phyloP scores from a whole-genome alignment of 2,329 filamentous ascomycete species.

The Microdochium nivale region DNA sequence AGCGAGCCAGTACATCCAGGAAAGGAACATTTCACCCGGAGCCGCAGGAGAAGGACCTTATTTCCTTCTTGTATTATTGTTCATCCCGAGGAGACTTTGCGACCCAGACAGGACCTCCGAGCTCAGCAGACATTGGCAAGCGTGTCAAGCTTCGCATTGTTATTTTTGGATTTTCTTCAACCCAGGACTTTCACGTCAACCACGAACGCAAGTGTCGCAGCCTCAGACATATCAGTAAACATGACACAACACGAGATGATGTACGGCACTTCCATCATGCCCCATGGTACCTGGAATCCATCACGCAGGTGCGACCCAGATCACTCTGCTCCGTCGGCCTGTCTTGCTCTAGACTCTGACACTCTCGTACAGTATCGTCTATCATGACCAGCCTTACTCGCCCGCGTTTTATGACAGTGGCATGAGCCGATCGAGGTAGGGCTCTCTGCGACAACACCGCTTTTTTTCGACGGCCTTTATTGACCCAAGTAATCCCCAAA shows the following conservation, averaged over 20 bases:
- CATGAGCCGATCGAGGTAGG: slow-evolving; percentile 24
- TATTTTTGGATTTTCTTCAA: neutral
- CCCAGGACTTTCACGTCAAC: neutral
- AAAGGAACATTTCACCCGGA: neutral
- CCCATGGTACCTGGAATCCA: slow-evolving; percentile 21
- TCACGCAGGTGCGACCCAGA: slow-evolving; percentile 41
- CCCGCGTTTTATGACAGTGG: slow-evolving; percentile 14
- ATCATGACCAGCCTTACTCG: slow-evolving; percentile 17
- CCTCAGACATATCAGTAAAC: neutral
- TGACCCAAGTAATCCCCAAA: slow-evolving; percentile 23
- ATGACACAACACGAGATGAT: neutral
- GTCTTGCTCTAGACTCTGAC: slow-evolving; percentile 13
- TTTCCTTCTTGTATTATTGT: neutral
- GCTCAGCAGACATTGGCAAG: neutral
- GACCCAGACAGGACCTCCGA: neutral
- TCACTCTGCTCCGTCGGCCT: slow-evolving; percentile 6
- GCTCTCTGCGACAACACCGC: slow-evolving; percentile 9
- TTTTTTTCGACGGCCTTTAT: slow-evolving; percentile 7
- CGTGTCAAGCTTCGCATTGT: neutral
- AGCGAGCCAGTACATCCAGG: neutral
- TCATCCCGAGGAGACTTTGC: neutral
- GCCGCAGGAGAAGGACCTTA: neutral
- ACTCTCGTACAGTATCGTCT: slow-evolving; percentile 16
- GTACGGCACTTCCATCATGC: neutral
- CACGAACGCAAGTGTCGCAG: neutral